phyloP scores from a whole-genome alignment of 352 stramenopile genomes.

The Saprolegnia parasitica region DNA sequence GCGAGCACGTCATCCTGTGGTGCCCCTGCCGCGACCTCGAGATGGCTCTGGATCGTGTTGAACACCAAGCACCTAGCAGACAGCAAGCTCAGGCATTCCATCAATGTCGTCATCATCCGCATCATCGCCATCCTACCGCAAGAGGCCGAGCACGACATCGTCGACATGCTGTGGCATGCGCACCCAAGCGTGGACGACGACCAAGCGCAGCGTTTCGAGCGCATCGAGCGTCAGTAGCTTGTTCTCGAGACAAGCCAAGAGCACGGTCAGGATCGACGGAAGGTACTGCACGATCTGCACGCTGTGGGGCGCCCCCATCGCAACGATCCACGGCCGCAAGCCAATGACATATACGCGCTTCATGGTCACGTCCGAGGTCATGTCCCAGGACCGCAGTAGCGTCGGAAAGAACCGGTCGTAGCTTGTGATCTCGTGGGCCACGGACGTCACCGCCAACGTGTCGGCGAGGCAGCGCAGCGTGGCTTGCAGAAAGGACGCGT shows the following conservation, averaged over 20 bases:
- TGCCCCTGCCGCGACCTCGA: neutral
- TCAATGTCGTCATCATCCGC: neutral
- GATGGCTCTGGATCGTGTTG: neutral
- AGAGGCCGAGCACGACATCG: constrained; percentile 57
- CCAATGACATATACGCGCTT: constrained; percentile 54
- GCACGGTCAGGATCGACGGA: constrained; percentile 71
- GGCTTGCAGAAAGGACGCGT: constrained; percentile 47
- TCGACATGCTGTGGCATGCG: constrained; percentile 65
- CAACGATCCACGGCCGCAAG: constrained; percentile 42
- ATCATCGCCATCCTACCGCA: constrained; percentile 34
- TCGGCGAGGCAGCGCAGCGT: constrained; percentile 55
- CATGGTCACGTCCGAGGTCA: constrained; percentile 52
- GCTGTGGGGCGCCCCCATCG: constrained; percentile 60
- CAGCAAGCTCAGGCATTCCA: neutral
- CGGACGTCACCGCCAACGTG: constrained; percentile 58
- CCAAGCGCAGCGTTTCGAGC: constrained; percentile 51
- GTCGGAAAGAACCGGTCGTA: constrained; percentile 69
- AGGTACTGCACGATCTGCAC: constrained; percentile 69
- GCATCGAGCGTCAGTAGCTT: constrained; percentile 45
- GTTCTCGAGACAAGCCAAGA: constrained; percentile 64
- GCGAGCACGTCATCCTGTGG: neutral
- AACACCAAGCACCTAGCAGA: constrained; percentile 10
- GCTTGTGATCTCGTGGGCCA: constrained; percentile 43
- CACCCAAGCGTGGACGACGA: constrained; percentile 56
- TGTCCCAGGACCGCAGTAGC: constrained; percentile 57